These are phyloP conservation scores for Trametes pubescens DNA, from an alignment of 1,284 basidiomycete species.

Conservation along the genomic window DNA sequence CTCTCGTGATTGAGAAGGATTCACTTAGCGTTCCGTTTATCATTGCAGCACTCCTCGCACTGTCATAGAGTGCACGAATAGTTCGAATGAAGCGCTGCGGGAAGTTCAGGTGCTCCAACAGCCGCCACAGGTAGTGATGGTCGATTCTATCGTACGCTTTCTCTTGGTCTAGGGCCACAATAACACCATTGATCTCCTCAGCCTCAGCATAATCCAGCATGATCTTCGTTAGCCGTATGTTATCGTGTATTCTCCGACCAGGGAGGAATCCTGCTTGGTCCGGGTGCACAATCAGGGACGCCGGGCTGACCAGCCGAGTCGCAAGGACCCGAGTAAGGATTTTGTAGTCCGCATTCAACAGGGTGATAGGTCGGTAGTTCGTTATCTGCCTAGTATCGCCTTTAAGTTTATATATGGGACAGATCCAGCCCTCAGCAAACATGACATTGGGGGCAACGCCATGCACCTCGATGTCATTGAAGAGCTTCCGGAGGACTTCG, in stretches of 20 bases:
- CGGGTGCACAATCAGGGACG: conserved; percentile 18
- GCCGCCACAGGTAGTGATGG: neutral
- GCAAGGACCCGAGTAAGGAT: conserved; percentile 29
- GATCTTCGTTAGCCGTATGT: conserved; percentile 23
- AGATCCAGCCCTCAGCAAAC: too few relatives aligned
- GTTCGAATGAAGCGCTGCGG: neutral
- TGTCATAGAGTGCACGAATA: neutral
- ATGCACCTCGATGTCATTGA: neutral
- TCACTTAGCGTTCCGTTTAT: neutral
- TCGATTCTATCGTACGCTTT: too few relatives aligned
- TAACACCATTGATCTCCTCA: conserved; percentile 9
- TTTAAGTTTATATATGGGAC: neutral
- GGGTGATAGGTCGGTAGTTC: conserved; percentile 40
- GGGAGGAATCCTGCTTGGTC: conserved; percentile 37
- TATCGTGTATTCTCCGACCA: conserved; percentile 30
- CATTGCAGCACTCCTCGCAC: neutral
- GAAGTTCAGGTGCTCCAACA: neutral
- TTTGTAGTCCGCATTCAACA: conserved; percentile 40
- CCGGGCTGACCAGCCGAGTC: conserved; percentile 7
- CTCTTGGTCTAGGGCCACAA: neutral
- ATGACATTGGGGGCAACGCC: neutral
- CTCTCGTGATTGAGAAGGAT: neutral
- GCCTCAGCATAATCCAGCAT: conserved; percentile 31
- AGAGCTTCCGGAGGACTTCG: too few relatives aligned
- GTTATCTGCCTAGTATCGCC: neutral